These are phyloP conservation scores for Scleromitrula shiraiana DNA, from an alignment of 2,329 filamentous ascomycete genomes.

Conservation along the genomic window DNA sequence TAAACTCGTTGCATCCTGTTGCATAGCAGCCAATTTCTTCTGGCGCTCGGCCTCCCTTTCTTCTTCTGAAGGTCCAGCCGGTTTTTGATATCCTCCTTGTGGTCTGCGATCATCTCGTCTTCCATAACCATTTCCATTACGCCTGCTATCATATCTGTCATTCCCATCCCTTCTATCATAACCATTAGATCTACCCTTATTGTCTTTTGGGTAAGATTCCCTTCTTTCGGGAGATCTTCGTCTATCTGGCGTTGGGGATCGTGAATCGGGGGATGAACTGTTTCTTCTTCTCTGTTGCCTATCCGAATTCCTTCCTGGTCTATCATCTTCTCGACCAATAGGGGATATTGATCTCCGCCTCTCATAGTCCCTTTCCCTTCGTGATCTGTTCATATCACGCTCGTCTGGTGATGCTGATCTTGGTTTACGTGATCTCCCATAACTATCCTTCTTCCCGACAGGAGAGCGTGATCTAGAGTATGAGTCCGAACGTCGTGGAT, in stretches of 20 bases:
- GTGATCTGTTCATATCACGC: constrained; percentile 14
- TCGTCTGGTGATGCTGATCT: constrained; percentile 28
- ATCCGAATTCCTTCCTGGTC: background rate
- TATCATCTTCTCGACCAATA: background rate
- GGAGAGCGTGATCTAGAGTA: constrained; percentile 25
- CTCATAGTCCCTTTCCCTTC: constrained; percentile 16
- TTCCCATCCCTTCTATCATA: constrained; percentile 16
- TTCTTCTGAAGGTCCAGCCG: constrained; percentile 8
- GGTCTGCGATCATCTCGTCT: constrained; percentile 22
- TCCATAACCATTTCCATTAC: constrained; percentile 20
- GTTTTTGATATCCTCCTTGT: constrained; percentile 2
- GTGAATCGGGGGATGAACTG: constrained; percentile 25
- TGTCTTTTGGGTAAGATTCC: constrained; percentile 20
- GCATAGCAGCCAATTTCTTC: constrained; percentile 65
- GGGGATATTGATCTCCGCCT: constrained; percentile 10
- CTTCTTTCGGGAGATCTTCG: constrained; percentile 29
- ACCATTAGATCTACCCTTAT: constrained; percentile 18
- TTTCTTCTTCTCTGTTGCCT: constrained; percentile 13
- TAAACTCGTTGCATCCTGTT: constrained; percentile 59
- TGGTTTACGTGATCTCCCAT: constrained; percentile 15
- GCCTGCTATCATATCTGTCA: constrained; percentile 21
- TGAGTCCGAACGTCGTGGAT: constrained; percentile 36
- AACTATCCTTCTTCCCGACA: constrained; percentile 17
- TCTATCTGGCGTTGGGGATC: constrained; percentile 33
- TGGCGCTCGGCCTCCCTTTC: constrained; percentile 50